These are phyloP conservation scores for Anisogramma anomala DNA, from an alignment of 2,329 filamentous ascomycete species.

Conservation along the genomic window DNA sequence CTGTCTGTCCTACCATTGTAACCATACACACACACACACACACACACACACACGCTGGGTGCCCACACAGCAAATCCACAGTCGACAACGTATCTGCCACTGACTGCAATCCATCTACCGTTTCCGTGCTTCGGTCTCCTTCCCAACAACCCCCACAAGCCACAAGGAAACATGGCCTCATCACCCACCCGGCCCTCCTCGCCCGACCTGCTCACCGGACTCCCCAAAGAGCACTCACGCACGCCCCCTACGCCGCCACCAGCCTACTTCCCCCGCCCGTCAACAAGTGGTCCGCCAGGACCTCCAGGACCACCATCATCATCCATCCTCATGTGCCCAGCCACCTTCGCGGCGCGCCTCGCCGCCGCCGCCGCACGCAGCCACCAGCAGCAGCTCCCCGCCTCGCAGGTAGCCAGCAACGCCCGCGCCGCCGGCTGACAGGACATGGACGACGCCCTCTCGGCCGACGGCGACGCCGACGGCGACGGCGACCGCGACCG, in stretches of 20 bases:
- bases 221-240: not conserved
- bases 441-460: conserved; percentile 16
- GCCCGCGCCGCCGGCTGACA: not conserved
- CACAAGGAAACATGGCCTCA: not conserved
- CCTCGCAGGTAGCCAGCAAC: not conserved
- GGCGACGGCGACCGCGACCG: conserved; percentile 16
- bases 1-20: no score
- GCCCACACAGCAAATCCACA: no score
- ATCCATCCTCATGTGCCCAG: not conserved
- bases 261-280: conserved; percentile 9
- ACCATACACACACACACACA: no score
- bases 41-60: no score
- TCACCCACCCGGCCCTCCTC: not conserved
- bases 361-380: not conserved
- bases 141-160: not conserved
- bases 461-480: conserved; percentile 9
- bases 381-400: not conserved
- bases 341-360: not conserved
- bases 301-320: not conserved
- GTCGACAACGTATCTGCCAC: no score
- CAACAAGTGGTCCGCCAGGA: no score
- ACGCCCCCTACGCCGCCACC: conserved; percentile 11
- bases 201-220: conserved; percentile 3
- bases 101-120: no score
- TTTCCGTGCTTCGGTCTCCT: no score